A percentile compares a stretch with the other conserved stretches of the same genome.
Evolutionary conservation across 2,329 filamentous ascomycete species (phyloP).

Genomic region (Colletotrichum liaoningense): DNA sequence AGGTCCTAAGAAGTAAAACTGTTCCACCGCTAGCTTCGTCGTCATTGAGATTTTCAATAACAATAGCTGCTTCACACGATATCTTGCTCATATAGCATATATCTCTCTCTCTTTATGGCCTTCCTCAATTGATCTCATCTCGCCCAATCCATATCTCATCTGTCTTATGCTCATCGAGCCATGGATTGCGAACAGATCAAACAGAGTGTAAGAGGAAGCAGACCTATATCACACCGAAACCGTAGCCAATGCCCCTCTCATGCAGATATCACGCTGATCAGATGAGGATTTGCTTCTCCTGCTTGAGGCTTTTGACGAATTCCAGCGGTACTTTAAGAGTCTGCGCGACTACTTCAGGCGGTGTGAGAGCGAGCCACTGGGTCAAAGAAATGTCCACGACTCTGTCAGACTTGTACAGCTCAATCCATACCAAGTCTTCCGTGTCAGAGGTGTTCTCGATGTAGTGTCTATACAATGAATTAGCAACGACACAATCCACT

Average conservation of each 20-base stretch:
- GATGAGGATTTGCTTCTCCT: constrained; percentile 71
- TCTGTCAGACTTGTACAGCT: constrained; percentile 76
- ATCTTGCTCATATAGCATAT: neutral
- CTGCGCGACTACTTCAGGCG: constrained; percentile 70
- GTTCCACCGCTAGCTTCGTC: neutral
- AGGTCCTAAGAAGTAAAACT: neutral
- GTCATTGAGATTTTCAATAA: neutral
- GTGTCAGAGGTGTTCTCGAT: constrained; percentile 75
- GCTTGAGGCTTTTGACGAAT: constrained; percentile 69
- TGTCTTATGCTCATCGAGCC: neutral
- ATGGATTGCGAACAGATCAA: neutral
- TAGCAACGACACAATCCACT: neutral
- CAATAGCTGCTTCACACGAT: neutral
- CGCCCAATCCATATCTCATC: neutral
- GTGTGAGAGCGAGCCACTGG: constrained; percentile 78
- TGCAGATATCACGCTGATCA: neutral
- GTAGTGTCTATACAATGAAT: constrained; percentile 62
- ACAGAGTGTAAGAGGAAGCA: neutral
- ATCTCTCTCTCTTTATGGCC: neutral
- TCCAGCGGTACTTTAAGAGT: constrained; percentile 67
- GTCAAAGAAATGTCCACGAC: constrained; percentile 75
- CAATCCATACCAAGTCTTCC: constrained; percentile 74
- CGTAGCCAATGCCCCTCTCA: neutral
- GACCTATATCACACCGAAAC: neutral
- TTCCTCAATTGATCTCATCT: neutral